These are phyloP conservation scores for Metschnikowia borealis DNA, from an alignment of 805 yeast genomes.

Conservation along the genomic window DNA sequence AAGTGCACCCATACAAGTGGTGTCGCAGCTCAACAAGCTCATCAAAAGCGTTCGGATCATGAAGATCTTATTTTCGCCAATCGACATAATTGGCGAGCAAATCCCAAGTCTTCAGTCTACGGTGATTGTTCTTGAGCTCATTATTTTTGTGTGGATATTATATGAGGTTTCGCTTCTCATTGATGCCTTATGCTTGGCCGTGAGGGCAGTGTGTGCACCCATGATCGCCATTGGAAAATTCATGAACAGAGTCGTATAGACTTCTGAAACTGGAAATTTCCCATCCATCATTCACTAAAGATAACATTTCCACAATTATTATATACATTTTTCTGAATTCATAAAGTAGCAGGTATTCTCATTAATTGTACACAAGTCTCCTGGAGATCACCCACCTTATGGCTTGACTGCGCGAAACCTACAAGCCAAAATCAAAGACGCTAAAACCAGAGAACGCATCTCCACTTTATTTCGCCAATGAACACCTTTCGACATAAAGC, in stretches of 20 bases:
- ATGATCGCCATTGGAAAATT: conserved; percentile 43
- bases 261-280: too few relatives aligned
- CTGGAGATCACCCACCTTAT: not conserved
- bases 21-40: conserved; percentile 26
- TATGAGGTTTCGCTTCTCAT: conserved; percentile 39
- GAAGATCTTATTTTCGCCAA: conserved; percentile 37
- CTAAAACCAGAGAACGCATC: not conserved
- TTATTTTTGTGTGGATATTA: conserved; percentile 38
- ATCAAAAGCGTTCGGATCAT: conserved; percentile 34
- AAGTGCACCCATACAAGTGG: conserved; percentile 8
- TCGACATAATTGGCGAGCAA: conserved; percentile 34
- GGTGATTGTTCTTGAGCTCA: conserved; percentile 37
- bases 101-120: conserved; percentile 37
- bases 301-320: too few relatives aligned
- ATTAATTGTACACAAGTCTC: not conserved
- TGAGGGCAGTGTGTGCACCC: conserved; percentile 44
- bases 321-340: not conserved
- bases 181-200: conserved; percentile 43
- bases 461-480: not conserved
- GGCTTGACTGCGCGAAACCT: not conserved
- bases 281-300: too few relatives aligned
- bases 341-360: not conserved
- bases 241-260: conserved; percentile 39
- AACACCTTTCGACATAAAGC: not conserved
- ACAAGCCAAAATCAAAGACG: too few relatives aligned